Evolutionary conservation across 441 rosid genomes (phyloP), one percentile per base, ranked within the genome.

Genomic region (Pelargonium fulgidum): DNA sequence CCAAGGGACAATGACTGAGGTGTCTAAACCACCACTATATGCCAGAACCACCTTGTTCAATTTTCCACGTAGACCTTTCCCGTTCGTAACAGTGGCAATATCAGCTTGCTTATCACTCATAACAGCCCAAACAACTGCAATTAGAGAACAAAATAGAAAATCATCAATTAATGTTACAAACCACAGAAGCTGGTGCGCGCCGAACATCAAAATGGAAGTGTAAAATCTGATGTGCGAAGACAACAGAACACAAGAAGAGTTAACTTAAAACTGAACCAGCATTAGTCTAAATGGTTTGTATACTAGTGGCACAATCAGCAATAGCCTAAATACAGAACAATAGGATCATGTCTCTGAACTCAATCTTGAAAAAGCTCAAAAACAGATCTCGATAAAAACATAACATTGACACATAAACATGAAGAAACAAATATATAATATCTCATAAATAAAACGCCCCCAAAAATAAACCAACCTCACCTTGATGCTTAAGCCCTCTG

Each of bases 1-100:
- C 98, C 98, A 93, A 33, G 98, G 98, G 29, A 93, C 97, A 72
- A 91, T 91, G 5, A 93, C 97, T 2, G 96, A 93, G 67, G 98
- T 93, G 82, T 93, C 97, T 66, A 93, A 79, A 69, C 97, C 98
- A 65, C 98, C 97, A 67, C 98, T 91, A 64, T 91, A 91, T 67
- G 98, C 96, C 52, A 93, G 83, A 72, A 93, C 98, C 29, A 93
- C 98, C 67, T 91, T 93, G 36, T 91, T 88, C 71, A 91, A 71
- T 64, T 81, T 89, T 59, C 98, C 98, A 45, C 88, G 89, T 26
- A 82, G 73, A 22, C 95, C 96, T 24, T 73, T 75, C 42, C 78
- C 76, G 48, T 80, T 80, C 9, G 79, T 58, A 71, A 74, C 78
- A 69, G 72, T 45, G 64, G 80, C 24, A 29, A 52, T 7, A 42